phyloP scores from a whole-genome alignment of 2,329 filamentous ascomycete genomes.

The Sclerotinia borealis region DNA sequence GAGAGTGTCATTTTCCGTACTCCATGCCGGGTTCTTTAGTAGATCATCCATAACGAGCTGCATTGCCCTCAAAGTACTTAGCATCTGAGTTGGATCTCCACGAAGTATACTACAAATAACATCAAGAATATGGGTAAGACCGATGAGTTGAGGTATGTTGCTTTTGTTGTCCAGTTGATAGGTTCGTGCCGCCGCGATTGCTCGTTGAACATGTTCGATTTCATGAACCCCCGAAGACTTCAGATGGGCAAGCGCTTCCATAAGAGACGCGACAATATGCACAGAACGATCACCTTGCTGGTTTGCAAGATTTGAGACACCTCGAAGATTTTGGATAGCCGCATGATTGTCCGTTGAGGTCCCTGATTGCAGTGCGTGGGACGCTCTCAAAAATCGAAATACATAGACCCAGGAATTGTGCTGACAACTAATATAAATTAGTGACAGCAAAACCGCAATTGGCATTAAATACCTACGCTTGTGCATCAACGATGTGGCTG shows the following conservation, averaged over 20 bases:
- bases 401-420: conserved; percentile 71
- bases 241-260: conserved; percentile 66
- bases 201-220: conserved; percentile 64
- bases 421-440: conserved; percentile 41
- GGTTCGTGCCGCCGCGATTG: conserved; percentile 67
- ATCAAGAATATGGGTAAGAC: conserved; percentile 62
- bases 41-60: conserved; percentile 57
- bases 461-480: conserved; percentile 45
- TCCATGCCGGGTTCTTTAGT: conserved; percentile 32
- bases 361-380: conserved; percentile 58
- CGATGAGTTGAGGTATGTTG: conserved; percentile 59
- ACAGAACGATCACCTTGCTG: conserved; percentile 57
- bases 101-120: conserved; percentile 59
- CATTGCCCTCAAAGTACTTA: conserved; percentile 55
- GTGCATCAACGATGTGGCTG: conserved; percentile 60
- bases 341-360: conserved; percentile 56
- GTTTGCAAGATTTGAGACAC: conserved; percentile 54
- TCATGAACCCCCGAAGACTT: conserved; percentile 58
- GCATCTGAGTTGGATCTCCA: conserved; percentile 50
- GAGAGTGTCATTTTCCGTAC: conserved; percentile 40
- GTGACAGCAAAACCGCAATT: conserved; percentile 2
- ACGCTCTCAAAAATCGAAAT: conserved; percentile 67
- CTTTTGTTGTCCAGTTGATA: conserved; percentile 61
- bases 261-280: conserved; percentile 56
- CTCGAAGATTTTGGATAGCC: conserved; percentile 62